These are phyloP conservation scores for Ogataea saltuana DNA, from an alignment of 805 yeast genomes.

Conservation along the genomic window DNA sequence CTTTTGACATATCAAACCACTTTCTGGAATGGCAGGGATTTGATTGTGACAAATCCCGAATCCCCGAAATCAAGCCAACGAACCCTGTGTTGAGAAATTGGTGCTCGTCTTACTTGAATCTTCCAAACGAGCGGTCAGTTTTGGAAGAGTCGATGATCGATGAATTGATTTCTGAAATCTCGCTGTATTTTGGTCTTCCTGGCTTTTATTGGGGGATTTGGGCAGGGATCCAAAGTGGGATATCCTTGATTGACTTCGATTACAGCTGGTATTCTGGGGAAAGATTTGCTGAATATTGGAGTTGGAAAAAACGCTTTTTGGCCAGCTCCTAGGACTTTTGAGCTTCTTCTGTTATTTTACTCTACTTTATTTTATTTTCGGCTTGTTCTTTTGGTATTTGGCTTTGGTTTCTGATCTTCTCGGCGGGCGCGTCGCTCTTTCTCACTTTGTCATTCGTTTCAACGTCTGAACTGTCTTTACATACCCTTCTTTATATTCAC, in stretches of 20 bases:
- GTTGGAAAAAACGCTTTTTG: constrained; percentile 52
- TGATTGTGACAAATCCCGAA: constrained; percentile 60
- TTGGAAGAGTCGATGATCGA: constrained; percentile 33
- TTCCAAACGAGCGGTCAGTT: constrained; percentile 22
- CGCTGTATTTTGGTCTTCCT: constrained; percentile 70
- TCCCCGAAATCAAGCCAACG: constrained; percentile 50
- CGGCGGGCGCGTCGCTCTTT: not conserved
- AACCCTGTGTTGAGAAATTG: constrained; percentile 53
- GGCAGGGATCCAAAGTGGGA: constrained; percentile 73
- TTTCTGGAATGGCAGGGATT: constrained; percentile 84
- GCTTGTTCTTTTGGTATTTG: not conserved
- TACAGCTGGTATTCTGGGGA: constrained; percentile 59
- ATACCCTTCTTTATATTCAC: not conserved
- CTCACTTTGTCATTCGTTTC: not conserved
- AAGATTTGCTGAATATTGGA: constrained; percentile 67
- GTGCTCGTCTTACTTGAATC: constrained; percentile 56
- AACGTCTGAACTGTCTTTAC: not conserved
- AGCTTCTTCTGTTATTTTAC: not conserved
- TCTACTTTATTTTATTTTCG: not conserved
- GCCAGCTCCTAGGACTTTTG: not conserved
- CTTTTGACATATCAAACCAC: constrained; percentile 74
- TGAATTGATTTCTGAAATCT: constrained; percentile 54
- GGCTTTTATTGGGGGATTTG: constrained; percentile 87
- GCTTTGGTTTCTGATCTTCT: not conserved
- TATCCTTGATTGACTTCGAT: constrained; percentile 71